Evolutionary conservation across 306 rosid species (phyloP).

Genomic region (Vigna angularis): DNA sequence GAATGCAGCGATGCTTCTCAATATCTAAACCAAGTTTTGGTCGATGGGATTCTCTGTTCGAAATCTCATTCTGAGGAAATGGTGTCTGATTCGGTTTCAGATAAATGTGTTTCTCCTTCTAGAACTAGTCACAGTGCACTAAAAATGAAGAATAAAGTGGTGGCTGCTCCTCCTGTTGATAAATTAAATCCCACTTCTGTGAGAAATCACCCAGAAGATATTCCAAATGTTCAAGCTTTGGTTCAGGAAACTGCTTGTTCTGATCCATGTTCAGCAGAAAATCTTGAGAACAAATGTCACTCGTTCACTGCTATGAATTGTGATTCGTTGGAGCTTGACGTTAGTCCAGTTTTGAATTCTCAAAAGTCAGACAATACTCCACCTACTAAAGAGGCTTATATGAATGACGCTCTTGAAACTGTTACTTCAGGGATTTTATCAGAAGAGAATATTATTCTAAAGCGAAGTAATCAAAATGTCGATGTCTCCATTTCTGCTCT

Average conservation of each 20-base stretch:
- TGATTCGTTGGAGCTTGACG: background rate
- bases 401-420: conserved; percentile 48
- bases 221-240: conserved; percentile 36
- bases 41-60: conserved; percentile 31
- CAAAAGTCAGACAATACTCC: conserved; percentile 28
- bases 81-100: conserved; percentile 46
- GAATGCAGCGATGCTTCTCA: conserved; percentile 56
- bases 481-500: conserved; percentile 45
- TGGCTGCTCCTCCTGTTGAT: conserved; percentile 37
- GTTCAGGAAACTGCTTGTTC: conserved; percentile 43
- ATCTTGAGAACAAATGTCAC: conserved; percentile 43
- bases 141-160: conserved; percentile 36
- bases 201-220: conserved; percentile 43
- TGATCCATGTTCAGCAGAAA: conserved; percentile 42
- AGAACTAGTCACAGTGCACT: conserved; percentile 14
- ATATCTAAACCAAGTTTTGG: conserved; percentile 44
- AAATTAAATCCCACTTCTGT: conserved; percentile 29
- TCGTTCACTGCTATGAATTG: conserved; percentile 10
- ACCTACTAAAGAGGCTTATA: conserved; percentile 44
- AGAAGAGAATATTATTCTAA: conserved; percentile 33
- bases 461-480: conserved; percentile 42
- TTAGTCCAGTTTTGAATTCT: conserved; percentile 6
- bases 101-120: conserved; percentile 51
- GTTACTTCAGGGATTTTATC: conserved; percentile 48
- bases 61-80: conserved; percentile 48